phyloP scores from a whole-genome alignment of 129 eudicot genomes.

The Centaurea solstitialis region DNA sequence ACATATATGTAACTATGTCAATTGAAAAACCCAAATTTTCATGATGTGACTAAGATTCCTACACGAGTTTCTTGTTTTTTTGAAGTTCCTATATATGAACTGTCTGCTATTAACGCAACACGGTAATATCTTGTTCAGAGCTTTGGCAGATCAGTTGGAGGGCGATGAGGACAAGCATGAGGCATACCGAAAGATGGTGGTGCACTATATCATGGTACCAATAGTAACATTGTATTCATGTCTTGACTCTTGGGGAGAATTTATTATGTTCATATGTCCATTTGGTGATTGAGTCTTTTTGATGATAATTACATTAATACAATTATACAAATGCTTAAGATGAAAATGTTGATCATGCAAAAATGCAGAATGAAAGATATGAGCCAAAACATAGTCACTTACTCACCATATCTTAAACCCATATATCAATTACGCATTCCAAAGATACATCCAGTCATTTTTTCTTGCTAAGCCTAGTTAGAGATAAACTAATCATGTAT shows the following conservation, averaged over 20 bases:
- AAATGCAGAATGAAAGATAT: not conserved
- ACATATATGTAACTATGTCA: not conserved
- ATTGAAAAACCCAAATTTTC: not conserved
- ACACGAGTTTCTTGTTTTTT: not conserved
- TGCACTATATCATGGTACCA: slow-evolving; percentile 68
- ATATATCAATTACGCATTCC: not conserved
- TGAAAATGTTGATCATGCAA: not conserved
- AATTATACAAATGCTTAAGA: not conserved
- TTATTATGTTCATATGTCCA: slow-evolving; percentile 1
- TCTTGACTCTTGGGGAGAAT: not conserved
- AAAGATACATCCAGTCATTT: not conserved
- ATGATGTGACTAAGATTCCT: not conserved
- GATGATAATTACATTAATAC: not conserved
- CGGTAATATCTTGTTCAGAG: slow-evolving; percentile 40
- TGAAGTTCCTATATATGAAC: not conserved
- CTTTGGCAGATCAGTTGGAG: slow-evolving; percentile 92
- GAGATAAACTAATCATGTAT: not conserved
- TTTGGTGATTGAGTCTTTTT: not conserved
- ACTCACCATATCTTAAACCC: not conserved
- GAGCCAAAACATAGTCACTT: not conserved
- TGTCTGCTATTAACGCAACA: slow-evolving; percentile 7
- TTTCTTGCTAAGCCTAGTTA: not conserved
- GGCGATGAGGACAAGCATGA: slow-evolving; percentile 83
- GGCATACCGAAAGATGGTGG: slow-evolving; percentile 82
- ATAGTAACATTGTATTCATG: not conserved